Evolutionary conservation across 2,329 filamentous ascomycete species (phyloP), one percentile per base, ranked within the genome.

Genomic region (Fusarium tricinctum): DNA sequence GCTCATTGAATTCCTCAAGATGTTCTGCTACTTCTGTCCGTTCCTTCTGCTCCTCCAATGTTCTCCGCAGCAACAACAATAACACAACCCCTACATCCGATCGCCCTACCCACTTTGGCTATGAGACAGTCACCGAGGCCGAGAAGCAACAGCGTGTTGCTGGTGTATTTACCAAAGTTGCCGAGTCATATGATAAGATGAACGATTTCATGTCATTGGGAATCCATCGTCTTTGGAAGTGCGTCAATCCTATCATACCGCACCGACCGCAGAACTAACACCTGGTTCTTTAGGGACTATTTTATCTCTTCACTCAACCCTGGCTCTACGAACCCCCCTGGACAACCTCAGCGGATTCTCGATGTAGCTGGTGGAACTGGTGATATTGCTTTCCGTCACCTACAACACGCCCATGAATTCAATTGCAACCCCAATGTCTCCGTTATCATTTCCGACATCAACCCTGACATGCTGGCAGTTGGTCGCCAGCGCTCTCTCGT

Each of bases 151-250:
- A 84, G 70, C 79, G 82, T 85, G 94, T 97, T 40, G 92, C 92
- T 63, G 89, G 88, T 42, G 96, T 99, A 60, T 99, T 99, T 83
- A 95, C 93, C 79, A 97, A 92, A 71, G 96, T 99, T 40, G 96
- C 96, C 71, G 90, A 92, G 67, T 93, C 92, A 19, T 99, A 99
- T 82, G 96, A 99, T 80, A 91, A 91, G 66, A 99, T 99, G 96
- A 99, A 99, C 82, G 96, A 99, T 79, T 87, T 98, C 72, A 99
- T 99, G 96, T 98, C 96, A 9, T 88, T 99, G 47, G 96, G 96
- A 56, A 94, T 97, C 81, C 96, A 99, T 80, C 92, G 96, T 43
- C 84, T 99, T 38, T 99, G 96, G 96, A 99, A 91, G 88, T 88
- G 72, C 49, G 85, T 79, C 46, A 14, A 38, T 23, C 42, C n/a